A percentile compares a stretch with the other conserved stretches of the same genome.
Evolutionary conservation across 2,329 filamentous ascomycete species (phyloP).

Genomic region (Penicillium vulpinum): DNA sequence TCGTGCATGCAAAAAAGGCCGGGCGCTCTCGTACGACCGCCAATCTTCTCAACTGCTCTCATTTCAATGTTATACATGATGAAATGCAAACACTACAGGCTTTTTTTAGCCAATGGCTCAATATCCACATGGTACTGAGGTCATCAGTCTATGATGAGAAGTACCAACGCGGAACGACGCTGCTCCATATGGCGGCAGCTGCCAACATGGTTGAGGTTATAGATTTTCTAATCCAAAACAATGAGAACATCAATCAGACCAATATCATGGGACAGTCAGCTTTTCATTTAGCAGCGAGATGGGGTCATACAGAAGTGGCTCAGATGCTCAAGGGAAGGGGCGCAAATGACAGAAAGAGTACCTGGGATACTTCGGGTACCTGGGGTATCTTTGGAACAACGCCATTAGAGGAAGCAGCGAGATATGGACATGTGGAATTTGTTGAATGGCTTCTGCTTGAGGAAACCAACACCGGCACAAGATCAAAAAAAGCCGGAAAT

Average conservation of each 20-base stretch:
- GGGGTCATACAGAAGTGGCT: background rate
- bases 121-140: background rate
- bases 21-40: too few relatives aligned
- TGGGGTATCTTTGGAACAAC: too few relatives aligned
- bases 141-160: background rate
- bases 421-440: background rate
- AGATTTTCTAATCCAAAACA: background rate
- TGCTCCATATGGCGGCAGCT: constrained; percentile 5
- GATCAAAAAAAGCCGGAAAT: background rate
- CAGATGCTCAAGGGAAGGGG: background rate
- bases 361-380: too few relatives aligned
- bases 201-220: background rate
- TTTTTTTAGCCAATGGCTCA: background rate
- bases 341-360: background rate
- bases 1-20: constrained; percentile 5
- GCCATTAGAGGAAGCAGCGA: constrained; percentile 2
- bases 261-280: constrained; percentile 1
- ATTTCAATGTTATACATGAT: background rate
- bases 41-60: too few relatives aligned
- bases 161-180: background rate
- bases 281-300: constrained; percentile 1
- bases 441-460: constrained; percentile 5
- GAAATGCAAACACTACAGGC: background rate
- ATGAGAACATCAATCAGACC: background rate
- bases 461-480: background rate